These are phyloP conservation scores for Trichosporon faecale DNA, from an alignment of 1,284 basidiomycete genomes.

Conservation along the genomic window DNA sequence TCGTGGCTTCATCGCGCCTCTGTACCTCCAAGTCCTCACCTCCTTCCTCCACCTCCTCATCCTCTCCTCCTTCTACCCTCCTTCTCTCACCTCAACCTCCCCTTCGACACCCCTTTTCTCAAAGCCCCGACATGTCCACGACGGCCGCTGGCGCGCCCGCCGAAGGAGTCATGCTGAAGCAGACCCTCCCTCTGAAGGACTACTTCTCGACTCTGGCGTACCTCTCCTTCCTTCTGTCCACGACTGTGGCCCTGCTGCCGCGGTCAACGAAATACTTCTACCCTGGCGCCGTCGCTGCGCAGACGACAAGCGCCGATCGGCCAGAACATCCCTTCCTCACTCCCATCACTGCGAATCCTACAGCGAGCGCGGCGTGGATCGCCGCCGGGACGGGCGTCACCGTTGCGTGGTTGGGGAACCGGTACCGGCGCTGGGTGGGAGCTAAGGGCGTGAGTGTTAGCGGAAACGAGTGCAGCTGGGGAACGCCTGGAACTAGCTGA, in stretches of 20 bases:
- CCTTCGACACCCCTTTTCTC: neutral
- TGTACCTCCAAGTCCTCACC: no score
- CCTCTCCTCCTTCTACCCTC: neutral
- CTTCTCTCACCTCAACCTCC: no score
- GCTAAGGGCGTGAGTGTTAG: slow-evolving; percentile 33
- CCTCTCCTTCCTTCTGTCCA: slow-evolving; percentile 64
- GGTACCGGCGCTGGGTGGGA: slow-evolving; percentile 59
- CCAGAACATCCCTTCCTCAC: slow-evolving; percentile 66
- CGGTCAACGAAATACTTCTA: slow-evolving; percentile 58
- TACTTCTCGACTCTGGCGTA: slow-evolving; percentile 73
- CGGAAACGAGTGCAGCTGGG: no score
- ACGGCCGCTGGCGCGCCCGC: neutral
- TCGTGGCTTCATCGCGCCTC: neutral
- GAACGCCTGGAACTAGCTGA: neutral
- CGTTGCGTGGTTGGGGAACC: slow-evolving; percentile 71
- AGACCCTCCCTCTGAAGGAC: slow-evolving; percentile 50
- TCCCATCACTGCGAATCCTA: slow-evolving; percentile 64
- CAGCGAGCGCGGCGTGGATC: slow-evolving; percentile 62
- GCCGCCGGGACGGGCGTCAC: slow-evolving; percentile 60
- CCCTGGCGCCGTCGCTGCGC: slow-evolving; percentile 25
- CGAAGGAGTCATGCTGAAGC: neutral
- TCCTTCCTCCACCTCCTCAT: neutral
- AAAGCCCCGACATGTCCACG: neutral
- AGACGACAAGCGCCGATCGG: slow-evolving; percentile 54
- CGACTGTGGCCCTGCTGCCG: slow-evolving; percentile 65